These are phyloP conservation scores for Diophrys sp. DNA, from an alignment of 73 alveolate genomes.

Conservation along the genomic window DNA sequence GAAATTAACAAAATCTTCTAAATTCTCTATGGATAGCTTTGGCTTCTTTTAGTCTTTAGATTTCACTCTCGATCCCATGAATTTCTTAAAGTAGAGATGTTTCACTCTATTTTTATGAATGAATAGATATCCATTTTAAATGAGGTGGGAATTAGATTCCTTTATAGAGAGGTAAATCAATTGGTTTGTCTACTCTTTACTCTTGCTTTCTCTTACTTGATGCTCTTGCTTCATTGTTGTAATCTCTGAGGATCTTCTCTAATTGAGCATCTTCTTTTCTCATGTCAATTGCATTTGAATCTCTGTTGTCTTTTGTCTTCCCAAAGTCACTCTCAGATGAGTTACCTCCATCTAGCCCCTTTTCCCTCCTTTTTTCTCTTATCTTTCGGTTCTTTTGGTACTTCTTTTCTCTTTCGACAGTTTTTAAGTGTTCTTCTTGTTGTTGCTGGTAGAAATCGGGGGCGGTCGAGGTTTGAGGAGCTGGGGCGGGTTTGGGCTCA, in stretches of 20 bases:
- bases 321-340: neutral
- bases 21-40: conserved; percentile 52
- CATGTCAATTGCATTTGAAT: conserved; percentile 42
- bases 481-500: neutral
- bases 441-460: conserved; percentile 13
- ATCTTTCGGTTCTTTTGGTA: conserved; percentile 12
- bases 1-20: conserved; percentile 52
- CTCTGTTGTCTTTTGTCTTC: neutral
- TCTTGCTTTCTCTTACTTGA: conserved; percentile 9
- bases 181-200: conserved; percentile 32
- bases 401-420: conserved; percentile 35
- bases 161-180: conserved; percentile 55
- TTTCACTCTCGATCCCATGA: conserved; percentile 50
- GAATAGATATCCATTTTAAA: conserved; percentile 57
- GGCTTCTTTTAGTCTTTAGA: conserved; percentile 54
- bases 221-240: conserved; percentile 41
- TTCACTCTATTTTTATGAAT: conserved; percentile 40
- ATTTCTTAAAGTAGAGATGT: conserved; percentile 46
- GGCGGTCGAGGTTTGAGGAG: neutral
- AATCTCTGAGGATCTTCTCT: conserved; percentile 55
- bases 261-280: conserved; percentile 51
- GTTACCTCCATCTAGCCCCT: neutral
- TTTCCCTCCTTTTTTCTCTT: neutral
- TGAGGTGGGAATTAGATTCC: conserved; percentile 63
- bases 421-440: conserved; percentile 25